phyloP scores from a whole-genome alignment of 2,329 filamentous ascomycete genomes.

The Aspergillus oerlinghausenensis region DNA sequence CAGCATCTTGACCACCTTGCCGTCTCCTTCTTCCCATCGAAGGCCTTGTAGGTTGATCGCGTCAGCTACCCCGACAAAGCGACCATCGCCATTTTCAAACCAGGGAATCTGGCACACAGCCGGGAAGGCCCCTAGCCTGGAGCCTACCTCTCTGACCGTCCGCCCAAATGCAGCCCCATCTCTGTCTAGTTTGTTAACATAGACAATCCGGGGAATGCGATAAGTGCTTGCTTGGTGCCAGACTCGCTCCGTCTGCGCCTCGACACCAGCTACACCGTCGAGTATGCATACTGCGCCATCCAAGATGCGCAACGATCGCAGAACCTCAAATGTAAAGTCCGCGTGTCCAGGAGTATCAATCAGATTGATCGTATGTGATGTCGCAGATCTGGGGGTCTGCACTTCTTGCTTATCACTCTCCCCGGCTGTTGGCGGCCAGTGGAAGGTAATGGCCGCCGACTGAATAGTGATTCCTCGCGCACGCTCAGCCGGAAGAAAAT shows the following conservation, averaged over 20 bases:
- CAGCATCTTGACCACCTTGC: conserved; percentile 56
- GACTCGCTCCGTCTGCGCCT: conserved; percentile 94
- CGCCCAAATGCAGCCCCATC: conserved; percentile 77
- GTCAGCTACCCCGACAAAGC: conserved; percentile 80
- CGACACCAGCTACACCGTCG: conserved; percentile 87
- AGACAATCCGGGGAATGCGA: conserved; percentile 75
- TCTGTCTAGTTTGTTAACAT: conserved; percentile 80
- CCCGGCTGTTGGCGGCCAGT: conserved; percentile 65
- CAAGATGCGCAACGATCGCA: conserved; percentile 80
- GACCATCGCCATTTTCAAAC: conserved; percentile 71
- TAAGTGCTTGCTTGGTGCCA: conserved; percentile 88
- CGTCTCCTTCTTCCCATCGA: conserved; percentile 66
- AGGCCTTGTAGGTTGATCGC: conserved; percentile 71
- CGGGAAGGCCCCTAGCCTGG: conserved; percentile 75
- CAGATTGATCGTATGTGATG: conserved; percentile 72
- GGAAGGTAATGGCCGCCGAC: conserved; percentile 91
- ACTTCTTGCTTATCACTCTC: conserved; percentile 16
- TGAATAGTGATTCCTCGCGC: conserved; percentile 95
- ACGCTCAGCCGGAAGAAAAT: conserved; percentile 90
- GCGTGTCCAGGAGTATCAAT: conserved; percentile 97
- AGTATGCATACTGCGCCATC: conserved; percentile 91
- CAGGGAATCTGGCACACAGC: conserved; percentile 92
- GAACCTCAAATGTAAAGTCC: conserved; percentile 94
- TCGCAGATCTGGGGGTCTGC: conserved; percentile 46
- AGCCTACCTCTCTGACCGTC: conserved; percentile 79